Evolutionary conservation across 2,329 filamentous ascomycete genomes (phyloP).

Genomic region (Beauveria pseudobassiana): DNA sequence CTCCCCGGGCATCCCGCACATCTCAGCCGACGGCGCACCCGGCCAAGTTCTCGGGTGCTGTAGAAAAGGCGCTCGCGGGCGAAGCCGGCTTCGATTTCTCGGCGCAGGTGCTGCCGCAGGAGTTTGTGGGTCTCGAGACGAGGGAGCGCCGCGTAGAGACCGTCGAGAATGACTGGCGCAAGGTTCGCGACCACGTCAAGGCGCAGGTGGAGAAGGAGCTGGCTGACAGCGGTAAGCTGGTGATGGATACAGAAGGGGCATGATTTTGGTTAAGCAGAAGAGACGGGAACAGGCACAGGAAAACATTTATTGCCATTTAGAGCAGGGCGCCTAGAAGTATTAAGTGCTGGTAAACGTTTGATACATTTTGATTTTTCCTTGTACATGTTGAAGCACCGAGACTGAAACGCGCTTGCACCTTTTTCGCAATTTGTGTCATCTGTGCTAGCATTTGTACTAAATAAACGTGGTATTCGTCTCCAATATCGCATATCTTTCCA

Average conservation of each 20-base stretch:
- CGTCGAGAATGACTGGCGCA: conserved; percentile 65
- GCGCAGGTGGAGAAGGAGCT: conserved; percentile 64
- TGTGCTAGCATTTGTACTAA: neutral
- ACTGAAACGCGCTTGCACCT: neutral
- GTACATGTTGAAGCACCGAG: neutral
- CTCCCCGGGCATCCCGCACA: conserved; percentile 53
- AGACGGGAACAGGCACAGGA: neutral
- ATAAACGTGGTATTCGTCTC: neutral
- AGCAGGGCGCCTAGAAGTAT: neutral
- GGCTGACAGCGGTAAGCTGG: neutral
- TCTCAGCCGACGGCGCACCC: conserved; percentile 90
- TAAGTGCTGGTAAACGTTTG: no score
- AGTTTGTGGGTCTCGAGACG: conserved; percentile 73
- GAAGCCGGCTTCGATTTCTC: conserved; percentile 70
- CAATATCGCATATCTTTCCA: neutral
- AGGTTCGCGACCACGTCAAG: conserved; percentile 68
- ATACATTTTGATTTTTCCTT: conserved; percentile 10
- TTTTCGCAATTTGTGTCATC: neutral
- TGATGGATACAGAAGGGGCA: no score
- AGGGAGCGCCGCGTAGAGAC: conserved; percentile 66
- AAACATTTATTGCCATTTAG: neutral
- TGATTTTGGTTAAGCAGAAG: neutral
- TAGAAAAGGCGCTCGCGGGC: conserved; percentile 67
- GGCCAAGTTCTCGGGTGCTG: conserved; percentile 85
- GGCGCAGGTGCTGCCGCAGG: conserved; percentile 64